These are phyloP conservation scores for Pyrenopolyporus hunteri DNA, from an alignment of 495 filamentous ascomycete species.

Conservation along the genomic window DNA sequence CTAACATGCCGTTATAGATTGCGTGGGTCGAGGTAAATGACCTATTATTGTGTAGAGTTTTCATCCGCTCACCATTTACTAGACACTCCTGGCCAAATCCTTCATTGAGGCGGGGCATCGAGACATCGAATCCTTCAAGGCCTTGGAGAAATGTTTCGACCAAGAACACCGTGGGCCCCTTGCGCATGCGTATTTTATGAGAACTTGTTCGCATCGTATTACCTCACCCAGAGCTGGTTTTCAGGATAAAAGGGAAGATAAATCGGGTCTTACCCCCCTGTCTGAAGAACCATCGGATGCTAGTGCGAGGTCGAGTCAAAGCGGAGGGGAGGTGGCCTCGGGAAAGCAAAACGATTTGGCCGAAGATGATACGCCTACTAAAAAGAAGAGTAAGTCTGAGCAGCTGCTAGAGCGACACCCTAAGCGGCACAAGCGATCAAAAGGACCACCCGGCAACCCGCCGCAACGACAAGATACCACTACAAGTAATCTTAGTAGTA, in stretches of 20 bases:
- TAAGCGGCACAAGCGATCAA: conserved; percentile 37
- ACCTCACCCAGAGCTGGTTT: conserved; percentile 50
- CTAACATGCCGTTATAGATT: conserved; percentile 39
- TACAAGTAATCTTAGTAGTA: conserved; percentile 19
- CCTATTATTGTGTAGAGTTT: conserved; percentile 49
- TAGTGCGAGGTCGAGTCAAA: conserved; percentile 29
- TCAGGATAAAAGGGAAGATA: conserved; percentile 50
- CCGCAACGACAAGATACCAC: conserved; percentile 29
- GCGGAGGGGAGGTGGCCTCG: conserved; percentile 8
- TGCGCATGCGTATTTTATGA: conserved; percentile 71
- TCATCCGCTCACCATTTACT: conserved; percentile 55
- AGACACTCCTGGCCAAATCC: conserved; percentile 67
- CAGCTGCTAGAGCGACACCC: conserved; percentile 43
- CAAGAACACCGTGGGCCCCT: conserved; percentile 68
- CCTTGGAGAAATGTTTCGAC: conserved; percentile 66
- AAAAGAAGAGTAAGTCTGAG: conserved; percentile 46
- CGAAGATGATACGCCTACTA: conserved; percentile 45
- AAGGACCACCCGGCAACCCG: conserved; percentile 40
- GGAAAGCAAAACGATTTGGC: conserved; percentile 26
- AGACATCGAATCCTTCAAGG: conserved; percentile 72
- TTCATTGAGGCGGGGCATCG: conserved; percentile 71
- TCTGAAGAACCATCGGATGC: conserved; percentile 38
- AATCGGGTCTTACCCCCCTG: conserved; percentile 27
- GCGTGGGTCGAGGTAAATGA: conserved; percentile 45
- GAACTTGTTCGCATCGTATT: conserved; percentile 66